Base-by-base conservation (phyloP, 352 stramenopile genomes). In the Pythium chondricola region DNA sequence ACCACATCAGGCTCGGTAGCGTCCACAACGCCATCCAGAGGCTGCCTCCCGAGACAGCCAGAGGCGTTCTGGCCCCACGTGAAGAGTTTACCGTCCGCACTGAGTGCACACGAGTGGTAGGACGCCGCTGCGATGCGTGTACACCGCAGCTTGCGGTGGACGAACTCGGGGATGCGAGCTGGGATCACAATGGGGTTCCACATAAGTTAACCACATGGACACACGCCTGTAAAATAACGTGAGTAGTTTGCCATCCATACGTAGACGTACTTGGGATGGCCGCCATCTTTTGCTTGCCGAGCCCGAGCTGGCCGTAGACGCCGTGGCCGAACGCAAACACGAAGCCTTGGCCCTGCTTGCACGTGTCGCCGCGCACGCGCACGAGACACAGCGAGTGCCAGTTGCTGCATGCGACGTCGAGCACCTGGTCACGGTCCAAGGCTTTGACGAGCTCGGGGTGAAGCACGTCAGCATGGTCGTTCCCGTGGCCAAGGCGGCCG, bases 401-500 rank as follows among this genome's bases (percentile, higher is more conserved):
- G 29, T 56, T 85, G 9, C 65, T 61, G 30, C 78, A 90, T 16
- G 62, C 69, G 0, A 82, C 71, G 20, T 85, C 74, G 26, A 82
- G 10, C 0, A 88, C 75, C 6, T 74, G n/a, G n/a, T 81, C 61
- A 7, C 62, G 62, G 21, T 72, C 63, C 2, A 90, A 56, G 32
- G 71, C 45, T 14, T 26, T 56, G 17, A 88, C 78, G 2, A 69
- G 47, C 43, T 85, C 63, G 5, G 78, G 78, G 17, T 73, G 64
- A 2, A 67, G 56, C 11, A 65, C 44, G 33, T 86, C 71, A 4
- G 57, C 48, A 13, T 64, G 71, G 2, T 49, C 47, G 26, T 29
- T 61, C 6, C 88, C 87, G 4, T 97, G 66, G 16, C 93, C 93
- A 6, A 98, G 68, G 2, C 89, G 71, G 0, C 93, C 93, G 20